These are phyloP conservation scores for Phyllosticta citrichinensis DNA, from an alignment of 2,329 filamentous ascomycete species.

Conservation along the genomic window DNA sequence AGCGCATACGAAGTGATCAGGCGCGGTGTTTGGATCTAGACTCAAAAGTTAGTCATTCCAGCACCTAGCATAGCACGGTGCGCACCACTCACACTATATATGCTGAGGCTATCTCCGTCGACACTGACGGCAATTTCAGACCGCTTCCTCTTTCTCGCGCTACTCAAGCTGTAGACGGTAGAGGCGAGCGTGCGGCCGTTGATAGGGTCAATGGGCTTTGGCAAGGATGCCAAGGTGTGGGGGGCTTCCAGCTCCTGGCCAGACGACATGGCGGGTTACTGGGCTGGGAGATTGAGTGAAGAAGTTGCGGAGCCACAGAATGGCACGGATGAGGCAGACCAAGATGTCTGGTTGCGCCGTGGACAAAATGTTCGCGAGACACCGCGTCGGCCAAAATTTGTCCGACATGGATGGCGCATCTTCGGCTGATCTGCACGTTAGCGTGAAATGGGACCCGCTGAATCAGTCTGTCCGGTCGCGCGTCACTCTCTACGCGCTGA, in stretches of 20 bases:
- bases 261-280: slow-evolving; percentile 26
- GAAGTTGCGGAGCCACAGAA: not conserved
- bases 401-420: slow-evolving; percentile 1
- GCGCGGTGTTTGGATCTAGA: slow-evolving; percentile 50
- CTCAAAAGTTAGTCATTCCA: slow-evolving; percentile 11
- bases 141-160: slow-evolving; percentile 50
- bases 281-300: slow-evolving; percentile 13
- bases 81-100: slow-evolving; percentile 45
- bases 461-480: not conserved
- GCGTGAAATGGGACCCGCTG: not conserved
- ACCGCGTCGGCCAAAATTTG: slow-evolving; percentile 6
- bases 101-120: slow-evolving; percentile 51
- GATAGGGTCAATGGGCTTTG: slow-evolving; percentile 31
- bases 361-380: slow-evolving; percentile 11
- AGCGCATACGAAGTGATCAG: slow-evolving; percentile 52
- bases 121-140: slow-evolving; percentile 50
- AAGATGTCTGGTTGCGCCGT: slow-evolving; percentile 1
- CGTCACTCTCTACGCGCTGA: not conserved
- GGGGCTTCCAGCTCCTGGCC: slow-evolving; percentile 27
- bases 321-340: not conserved
- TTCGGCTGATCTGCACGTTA: not conserved
- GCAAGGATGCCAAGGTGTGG: slow-evolving; percentile 34
- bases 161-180: slow-evolving; percentile 44
- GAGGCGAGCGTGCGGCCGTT: slow-evolving; percentile 36
- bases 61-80: slow-evolving; percentile 4